Percentiles rank a stretch among this genome's conserved stretches.
Evolutionary conservation across 2,329 filamentous ascomycete genomes (phyloP).

Genomic region (Sarocladiaceae sp.): DNA sequence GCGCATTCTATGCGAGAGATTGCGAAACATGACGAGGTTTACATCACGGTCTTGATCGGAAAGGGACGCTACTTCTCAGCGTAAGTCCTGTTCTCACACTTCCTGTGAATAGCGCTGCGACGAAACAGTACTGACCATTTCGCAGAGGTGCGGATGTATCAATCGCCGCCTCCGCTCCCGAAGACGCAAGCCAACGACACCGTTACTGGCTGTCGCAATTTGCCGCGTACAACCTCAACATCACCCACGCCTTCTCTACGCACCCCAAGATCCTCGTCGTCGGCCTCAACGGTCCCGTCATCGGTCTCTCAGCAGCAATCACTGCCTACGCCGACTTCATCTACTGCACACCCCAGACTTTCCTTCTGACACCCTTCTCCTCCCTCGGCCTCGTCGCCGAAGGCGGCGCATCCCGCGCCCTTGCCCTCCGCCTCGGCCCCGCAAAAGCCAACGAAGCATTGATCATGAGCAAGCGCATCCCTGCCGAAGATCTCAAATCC

Average conservation of each 20-base stretch:
- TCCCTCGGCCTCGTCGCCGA: constrained; percentile 88
- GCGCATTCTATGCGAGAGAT: constrained; percentile 71
- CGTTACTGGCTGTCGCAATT: constrained; percentile 64
- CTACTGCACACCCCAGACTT: constrained; percentile 77
- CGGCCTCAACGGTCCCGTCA: constrained; percentile 85
- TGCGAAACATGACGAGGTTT: constrained; percentile 73
- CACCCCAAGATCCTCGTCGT: constrained; percentile 92
- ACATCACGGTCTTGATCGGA: constrained; percentile 78
- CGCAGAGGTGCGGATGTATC: constrained; percentile 75
- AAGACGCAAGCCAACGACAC: constrained; percentile 34
- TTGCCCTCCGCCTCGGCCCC: constrained; percentile 76
- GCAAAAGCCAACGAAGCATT: constrained; percentile 86
- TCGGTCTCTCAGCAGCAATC: constrained; percentile 84
- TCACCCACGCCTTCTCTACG: constrained; percentile 84
- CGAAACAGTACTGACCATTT: neutral
- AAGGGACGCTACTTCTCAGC: constrained; percentile 86
- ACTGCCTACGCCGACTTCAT: constrained; percentile 86
- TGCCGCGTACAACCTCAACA: constrained; percentile 81
- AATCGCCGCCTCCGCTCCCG: constrained; percentile 38
- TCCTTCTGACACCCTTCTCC: constrained; percentile 86
- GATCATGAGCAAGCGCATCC: constrained; percentile 80
- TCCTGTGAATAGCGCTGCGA: neutral
- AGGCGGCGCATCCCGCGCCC: constrained; percentile 73
- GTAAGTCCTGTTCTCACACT: constrained; percentile 44
- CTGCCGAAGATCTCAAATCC: constrained; percentile 66